These are phyloP conservation scores for Verticillium zaregamsianum DNA, from an alignment of 2,329 filamentous ascomycete species.

Conservation along the genomic window DNA sequence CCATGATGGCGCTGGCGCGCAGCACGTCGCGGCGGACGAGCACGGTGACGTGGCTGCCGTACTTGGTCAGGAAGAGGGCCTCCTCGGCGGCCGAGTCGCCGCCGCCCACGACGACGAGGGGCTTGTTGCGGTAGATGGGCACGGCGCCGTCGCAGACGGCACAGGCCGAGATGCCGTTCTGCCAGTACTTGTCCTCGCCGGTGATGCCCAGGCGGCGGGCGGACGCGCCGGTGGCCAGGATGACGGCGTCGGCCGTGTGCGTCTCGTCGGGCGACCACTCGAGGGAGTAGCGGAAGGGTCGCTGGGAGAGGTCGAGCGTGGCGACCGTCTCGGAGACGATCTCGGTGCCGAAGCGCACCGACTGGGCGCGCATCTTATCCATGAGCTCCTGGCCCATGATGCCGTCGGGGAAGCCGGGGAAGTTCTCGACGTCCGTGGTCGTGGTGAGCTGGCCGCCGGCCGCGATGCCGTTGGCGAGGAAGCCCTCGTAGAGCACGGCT, in stretches of 20 bases:
- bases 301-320: slow-evolving; percentile 75
- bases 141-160: slow-evolving; percentile 96
- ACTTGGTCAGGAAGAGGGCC: slow-evolving; percentile 96
- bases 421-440: slow-evolving; percentile 98
- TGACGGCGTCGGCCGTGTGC: slow-evolving; percentile 86
- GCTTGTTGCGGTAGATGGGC: slow-evolving; percentile 96
- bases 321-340: slow-evolving; percentile 91
- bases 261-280: slow-evolving; percentile 81
- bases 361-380: slow-evolving; percentile 93
- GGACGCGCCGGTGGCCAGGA: slow-evolving; percentile 93
- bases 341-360: slow-evolving; percentile 84
- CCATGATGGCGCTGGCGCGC: slow-evolving; percentile 88
- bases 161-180: slow-evolving; percentile 92
- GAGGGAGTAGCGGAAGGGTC: slow-evolving; percentile 90
- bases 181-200: slow-evolving; percentile 96
- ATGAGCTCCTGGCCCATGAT: slow-evolving; percentile 87
- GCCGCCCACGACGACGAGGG: slow-evolving; percentile 90
- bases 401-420: slow-evolving; percentile 85
- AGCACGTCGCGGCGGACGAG: slow-evolving; percentile 84
- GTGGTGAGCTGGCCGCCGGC: slow-evolving; percentile 96
- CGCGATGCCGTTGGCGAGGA: slow-evolving; percentile 94
- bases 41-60: slow-evolving; percentile 90
- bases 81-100: slow-evolving; percentile 97
- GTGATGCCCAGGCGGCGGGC: slow-evolving; percentile 76
- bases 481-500: slow-evolving; percentile 94